These are phyloP conservation scores for Solanum microdontum DNA, from an alignment of 257 asterid genomes.

Conservation along the genomic window DNA sequence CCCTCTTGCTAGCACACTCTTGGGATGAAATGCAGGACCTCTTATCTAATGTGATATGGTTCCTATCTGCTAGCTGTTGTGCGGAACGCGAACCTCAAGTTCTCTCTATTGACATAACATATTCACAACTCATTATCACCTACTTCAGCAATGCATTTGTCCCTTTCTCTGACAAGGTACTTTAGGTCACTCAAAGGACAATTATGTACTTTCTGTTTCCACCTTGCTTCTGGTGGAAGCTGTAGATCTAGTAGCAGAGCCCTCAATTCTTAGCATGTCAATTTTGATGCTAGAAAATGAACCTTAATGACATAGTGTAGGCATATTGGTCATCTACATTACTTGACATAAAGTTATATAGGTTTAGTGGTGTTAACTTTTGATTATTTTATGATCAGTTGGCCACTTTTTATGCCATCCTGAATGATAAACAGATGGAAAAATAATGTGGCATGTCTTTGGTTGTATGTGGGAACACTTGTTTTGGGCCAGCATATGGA, in stretches of 20 bases:
- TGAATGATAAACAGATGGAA: neutral
- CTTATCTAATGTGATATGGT: neutral
- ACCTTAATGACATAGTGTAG: too few relatives aligned
- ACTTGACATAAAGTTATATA: neutral
- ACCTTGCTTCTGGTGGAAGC: neutral
- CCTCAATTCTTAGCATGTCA: neutral
- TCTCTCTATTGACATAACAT: neutral
- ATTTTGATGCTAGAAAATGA: neutral
- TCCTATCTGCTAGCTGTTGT: neutral
- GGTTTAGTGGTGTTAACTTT: neutral
- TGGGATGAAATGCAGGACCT: neutral
- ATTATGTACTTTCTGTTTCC: neutral
- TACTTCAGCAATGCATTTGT: neutral
- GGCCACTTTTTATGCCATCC: neutral
- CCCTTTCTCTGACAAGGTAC: neutral
- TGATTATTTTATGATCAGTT: neutral
- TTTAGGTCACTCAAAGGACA: neutral
- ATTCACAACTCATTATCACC: neutral
- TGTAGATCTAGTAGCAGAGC: neutral
- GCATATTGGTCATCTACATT: neutral
- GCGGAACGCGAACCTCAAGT: neutral
- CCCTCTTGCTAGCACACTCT: neutral
- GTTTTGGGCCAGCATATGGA: too few relatives aligned
- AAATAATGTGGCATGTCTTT: neutral
- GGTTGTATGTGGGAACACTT: neutral